A percentile compares a stretch with the other conserved stretches of the same genome.
Evolutionary conservation across 345 rosid species (phyloP).

Genomic region (Bruguiera gymnorhiza): DNA sequence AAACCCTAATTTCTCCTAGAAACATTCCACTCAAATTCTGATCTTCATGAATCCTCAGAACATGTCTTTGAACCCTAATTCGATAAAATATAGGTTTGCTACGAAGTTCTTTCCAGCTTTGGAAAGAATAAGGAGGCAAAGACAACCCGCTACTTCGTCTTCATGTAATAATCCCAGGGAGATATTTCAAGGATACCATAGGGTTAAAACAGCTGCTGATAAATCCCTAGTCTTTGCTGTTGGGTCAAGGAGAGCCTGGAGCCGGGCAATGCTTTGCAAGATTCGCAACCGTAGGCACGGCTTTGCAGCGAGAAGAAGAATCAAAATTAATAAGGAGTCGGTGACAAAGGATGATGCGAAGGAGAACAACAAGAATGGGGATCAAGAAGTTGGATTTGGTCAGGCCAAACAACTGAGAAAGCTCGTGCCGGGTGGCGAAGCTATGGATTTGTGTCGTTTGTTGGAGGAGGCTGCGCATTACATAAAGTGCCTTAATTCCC

Average conservation of each 20-base stretch:
- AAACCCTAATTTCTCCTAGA: constrained; percentile 25
- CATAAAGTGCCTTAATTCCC: constrained; percentile 46
- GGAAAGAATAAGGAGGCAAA: constrained; percentile 22
- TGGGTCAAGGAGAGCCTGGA: constrained; percentile 51
- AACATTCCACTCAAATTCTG: background rate
- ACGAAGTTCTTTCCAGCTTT: constrained; percentile 42
- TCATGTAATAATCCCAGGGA: constrained; percentile 14
- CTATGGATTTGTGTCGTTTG: constrained; percentile 44
- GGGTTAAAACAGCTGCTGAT: constrained; percentile 49
- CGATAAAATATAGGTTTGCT: constrained; percentile 39
- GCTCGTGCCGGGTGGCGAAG: constrained; percentile 57
- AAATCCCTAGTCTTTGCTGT: constrained; percentile 50
- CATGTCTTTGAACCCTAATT: constrained; percentile 20
- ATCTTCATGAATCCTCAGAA: constrained; percentile 26
- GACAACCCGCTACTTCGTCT: background rate
- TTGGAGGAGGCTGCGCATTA: constrained; percentile 61
- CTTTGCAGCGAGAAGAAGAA: constrained; percentile 8
- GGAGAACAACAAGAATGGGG: background rate
- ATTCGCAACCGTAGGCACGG: constrained; percentile 17
- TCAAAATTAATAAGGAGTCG: background rate
- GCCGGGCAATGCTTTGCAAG: constrained; percentile 39
- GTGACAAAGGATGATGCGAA: background rate
- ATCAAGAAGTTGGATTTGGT: constrained; percentile 2
- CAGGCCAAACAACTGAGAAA: constrained; percentile 31
- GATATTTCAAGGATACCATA: constrained; percentile 21